Percentiles rank a stretch among this genome's conserved stretches.
Conservation (phyloP, 2,329 filamentous ascomycete species). For the Nemania sp. region DNA sequence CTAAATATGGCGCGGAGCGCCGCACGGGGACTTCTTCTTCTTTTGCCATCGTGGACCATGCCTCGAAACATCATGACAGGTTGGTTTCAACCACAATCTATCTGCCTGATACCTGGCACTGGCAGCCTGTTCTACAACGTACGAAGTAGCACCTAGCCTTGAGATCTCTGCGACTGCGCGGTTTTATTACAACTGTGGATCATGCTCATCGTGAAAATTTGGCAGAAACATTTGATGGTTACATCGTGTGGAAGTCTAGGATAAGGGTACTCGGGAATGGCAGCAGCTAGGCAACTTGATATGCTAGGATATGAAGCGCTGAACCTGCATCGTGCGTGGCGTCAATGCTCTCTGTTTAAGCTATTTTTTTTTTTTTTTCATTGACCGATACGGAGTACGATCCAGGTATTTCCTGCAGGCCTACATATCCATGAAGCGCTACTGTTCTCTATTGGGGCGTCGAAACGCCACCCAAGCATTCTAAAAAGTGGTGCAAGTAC, state of each 20-base stretch:
- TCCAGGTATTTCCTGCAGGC: not conserved
- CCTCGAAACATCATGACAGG: no score
- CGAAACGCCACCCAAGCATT: not conserved
- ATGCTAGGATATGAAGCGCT: constrained; percentile 9
- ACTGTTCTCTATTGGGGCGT: constrained; percentile 5
- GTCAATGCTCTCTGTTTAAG: constrained; percentile 6
- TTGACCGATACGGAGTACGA: not conserved
- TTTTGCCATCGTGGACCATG: not conserved
- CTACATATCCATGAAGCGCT: constrained; percentile 1
- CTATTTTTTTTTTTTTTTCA: constrained; percentile 10
- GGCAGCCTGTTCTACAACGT: not conserved
- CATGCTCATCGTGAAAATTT: constrained; percentile 16
- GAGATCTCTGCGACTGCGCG: no score
- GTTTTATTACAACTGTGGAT: constrained; percentile 9
- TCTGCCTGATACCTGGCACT: no score
- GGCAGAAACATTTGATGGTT: constrained; percentile 25
- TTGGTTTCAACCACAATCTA: no score
- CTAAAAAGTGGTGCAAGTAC: no score
- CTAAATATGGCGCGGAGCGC: not conserved
- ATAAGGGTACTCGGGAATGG: constrained; percentile 17
- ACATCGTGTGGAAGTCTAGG: not conserved
- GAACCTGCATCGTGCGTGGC: constrained; percentile 18
- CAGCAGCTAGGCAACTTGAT: constrained; percentile 1
- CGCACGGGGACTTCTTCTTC: not conserved
- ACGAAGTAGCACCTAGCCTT: not conserved